These are phyloP conservation scores for Diphasiastrum complanatum DNA, from an alignment of 83 land plant species.

Conservation along the genomic window DNA sequence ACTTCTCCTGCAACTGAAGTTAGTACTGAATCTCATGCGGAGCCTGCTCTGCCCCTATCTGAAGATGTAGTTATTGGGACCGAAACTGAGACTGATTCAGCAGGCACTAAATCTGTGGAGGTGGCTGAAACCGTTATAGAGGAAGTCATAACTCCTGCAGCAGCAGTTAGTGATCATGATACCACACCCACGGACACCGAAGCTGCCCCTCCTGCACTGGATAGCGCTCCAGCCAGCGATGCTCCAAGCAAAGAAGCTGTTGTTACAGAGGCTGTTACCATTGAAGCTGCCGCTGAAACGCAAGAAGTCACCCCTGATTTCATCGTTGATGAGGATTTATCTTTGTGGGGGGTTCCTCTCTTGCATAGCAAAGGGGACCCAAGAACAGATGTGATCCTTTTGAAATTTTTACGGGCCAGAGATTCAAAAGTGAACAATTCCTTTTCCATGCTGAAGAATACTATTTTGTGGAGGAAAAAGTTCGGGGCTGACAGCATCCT, in stretches of 20 bases:
- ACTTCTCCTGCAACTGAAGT: neutral
- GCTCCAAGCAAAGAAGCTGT: too few relatives aligned
- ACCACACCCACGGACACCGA: too few relatives aligned
- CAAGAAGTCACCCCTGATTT: neutral
- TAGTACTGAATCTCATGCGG: slow-evolving; percentile 8
- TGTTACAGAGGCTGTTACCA: too few relatives aligned
- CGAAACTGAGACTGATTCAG: too few relatives aligned
- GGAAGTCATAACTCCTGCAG: too few relatives aligned
- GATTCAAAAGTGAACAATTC: neutral
- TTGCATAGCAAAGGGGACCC: slow-evolving; percentile 4
- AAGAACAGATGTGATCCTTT: slow-evolving; percentile 3
- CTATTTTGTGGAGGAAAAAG: slow-evolving; percentile 8
- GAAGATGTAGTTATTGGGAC: slow-evolving; percentile 4
- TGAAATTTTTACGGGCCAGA: slow-evolving; percentile 3
- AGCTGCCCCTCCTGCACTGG: too few relatives aligned
- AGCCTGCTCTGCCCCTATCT: neutral
- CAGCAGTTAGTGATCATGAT: too few relatives aligned
- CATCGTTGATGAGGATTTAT: slow-evolving; percentile 10
- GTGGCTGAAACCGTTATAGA: too few relatives aligned
- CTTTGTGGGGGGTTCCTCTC: slow-evolving; percentile 5
- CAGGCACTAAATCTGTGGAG: too few relatives aligned
- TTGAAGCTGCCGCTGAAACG: too few relatives aligned
- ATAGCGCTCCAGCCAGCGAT: too few relatives aligned
- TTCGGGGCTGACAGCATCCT: slow-evolving; percentile 5
- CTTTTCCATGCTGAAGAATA: slow-evolving; percentile 5